Evolutionary conservation across 352 stramenopile species (phyloP).

Genomic region (Globisporangium alternatum): DNA sequence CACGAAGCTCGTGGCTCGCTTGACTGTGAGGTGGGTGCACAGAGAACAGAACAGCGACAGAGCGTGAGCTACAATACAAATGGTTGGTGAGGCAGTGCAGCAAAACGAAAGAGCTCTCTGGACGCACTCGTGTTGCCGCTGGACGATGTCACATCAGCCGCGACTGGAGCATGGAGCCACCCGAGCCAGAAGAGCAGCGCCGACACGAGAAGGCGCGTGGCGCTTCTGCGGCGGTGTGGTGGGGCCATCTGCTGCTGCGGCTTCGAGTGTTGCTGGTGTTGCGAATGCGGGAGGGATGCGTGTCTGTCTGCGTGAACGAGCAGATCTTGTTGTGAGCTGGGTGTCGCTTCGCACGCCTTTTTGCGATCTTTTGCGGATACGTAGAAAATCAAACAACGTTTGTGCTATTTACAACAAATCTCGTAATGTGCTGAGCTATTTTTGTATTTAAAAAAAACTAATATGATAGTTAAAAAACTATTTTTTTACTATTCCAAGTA

Average conservation of each 20-base stretch:
- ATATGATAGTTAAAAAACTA: too few species aligned
- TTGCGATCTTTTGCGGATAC: not conserved
- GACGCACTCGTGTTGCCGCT: constrained; percentile 8
- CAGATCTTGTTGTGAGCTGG: not conserved
- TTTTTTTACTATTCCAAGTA: too few species aligned
- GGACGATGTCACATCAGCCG: not conserved
- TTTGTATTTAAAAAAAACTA: not conserved
- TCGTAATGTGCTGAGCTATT: too few species aligned
- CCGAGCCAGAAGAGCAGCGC: constrained; percentile 4
- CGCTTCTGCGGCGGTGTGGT: not conserved
- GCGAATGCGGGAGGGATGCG: not conserved
- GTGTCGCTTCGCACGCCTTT: not conserved
- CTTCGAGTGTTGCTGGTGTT: not conserved
- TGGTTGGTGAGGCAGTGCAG: too few species aligned
- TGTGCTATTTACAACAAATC: too few species aligned
- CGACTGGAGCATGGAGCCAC: not conserved
- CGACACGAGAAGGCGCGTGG: not conserved
- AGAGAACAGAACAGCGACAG: not conserved
- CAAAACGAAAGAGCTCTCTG: not conserved
- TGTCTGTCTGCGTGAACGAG: not conserved
- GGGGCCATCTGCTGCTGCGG: not conserved
- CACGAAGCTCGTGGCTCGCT: constrained; percentile 39
- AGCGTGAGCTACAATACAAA: not conserved
- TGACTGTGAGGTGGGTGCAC: not conserved
- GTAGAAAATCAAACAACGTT: too few species aligned